These are phyloP conservation scores for Plasmodium cynomolgi DNA, from an alignment of 169 alveolate genomes.

Conservation along the genomic window DNA sequence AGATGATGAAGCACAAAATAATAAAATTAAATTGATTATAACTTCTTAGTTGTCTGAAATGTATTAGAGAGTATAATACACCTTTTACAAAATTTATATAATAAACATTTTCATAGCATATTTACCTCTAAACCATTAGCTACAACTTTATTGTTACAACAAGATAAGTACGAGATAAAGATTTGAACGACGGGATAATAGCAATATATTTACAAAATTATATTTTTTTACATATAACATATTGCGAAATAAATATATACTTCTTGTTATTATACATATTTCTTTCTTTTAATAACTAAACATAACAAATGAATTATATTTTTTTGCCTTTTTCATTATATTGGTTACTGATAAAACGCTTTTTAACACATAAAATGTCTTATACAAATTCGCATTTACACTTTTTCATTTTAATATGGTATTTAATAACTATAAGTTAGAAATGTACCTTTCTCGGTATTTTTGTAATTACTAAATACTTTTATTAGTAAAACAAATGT, in stretches of 20 bases:
- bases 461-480: not conserved
- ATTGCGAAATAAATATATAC: not conserved
- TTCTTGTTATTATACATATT: not conserved
- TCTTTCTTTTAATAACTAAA: not conserved
- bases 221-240: not conserved
- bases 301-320: not conserved
- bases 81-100: not conserved
- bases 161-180: not conserved
- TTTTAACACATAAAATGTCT: not conserved
- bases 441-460: too few relatives aligned
- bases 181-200: not conserved
- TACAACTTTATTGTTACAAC: not conserved
- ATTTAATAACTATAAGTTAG: not conserved
- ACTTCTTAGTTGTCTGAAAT: too few relatives aligned
- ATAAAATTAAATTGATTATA: too few relatives aligned
- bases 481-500: not conserved
- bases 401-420: not conserved
- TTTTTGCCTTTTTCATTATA: not conserved
- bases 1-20: too few relatives aligned
- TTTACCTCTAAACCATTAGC: not conserved
- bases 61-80: too few relatives aligned
- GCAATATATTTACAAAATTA: not conserved
- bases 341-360: not conserved
- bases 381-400: not conserved
- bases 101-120: not conserved